Conservation (phyloP, 345 rosid species). For the Citrus hindsii region DNA sequence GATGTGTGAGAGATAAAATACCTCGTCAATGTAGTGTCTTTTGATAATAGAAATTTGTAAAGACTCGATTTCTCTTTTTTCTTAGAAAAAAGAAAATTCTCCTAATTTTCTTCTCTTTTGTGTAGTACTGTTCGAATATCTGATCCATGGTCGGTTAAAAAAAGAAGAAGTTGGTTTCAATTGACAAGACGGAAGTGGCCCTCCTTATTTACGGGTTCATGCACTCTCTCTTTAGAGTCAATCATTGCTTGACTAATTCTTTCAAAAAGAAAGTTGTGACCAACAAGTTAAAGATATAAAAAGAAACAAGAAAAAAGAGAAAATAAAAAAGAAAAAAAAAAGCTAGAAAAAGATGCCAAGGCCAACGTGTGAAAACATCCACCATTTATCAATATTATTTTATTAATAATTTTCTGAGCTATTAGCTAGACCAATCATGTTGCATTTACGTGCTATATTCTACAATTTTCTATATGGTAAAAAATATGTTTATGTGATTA, state of each 20-base stretch:
- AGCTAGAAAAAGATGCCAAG: neutral
- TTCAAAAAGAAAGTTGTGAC: neutral
- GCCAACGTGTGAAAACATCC: neutral
- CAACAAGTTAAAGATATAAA: neutral
- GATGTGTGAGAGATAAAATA: too few relatives aligned
- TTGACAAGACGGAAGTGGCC: conserved; percentile 12
- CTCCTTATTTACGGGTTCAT: conserved; percentile 11
- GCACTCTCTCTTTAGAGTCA: neutral
- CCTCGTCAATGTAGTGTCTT: neutral
- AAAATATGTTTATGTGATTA: neutral
- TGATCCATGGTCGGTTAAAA: too few relatives aligned
- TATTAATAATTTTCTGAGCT: neutral
- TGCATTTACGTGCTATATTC: neutral
- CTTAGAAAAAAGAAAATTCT: too few relatives aligned
- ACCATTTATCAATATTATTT: neutral
- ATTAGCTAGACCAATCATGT: neutral
- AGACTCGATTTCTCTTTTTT: too few relatives aligned
- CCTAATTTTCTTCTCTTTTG: too few relatives aligned
- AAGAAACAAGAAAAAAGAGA: neutral
- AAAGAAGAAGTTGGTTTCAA: neutral
- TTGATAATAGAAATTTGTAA: too few relatives aligned
- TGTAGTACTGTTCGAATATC: too few relatives aligned
- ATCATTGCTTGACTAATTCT: conserved; percentile 6
- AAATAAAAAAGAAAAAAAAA: too few relatives aligned
- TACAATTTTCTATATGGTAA: neutral